Evolutionary conservation across 2,329 filamentous ascomycete genomes (phyloP).

Genomic region (Westerdykella aurantiaca): DNA sequence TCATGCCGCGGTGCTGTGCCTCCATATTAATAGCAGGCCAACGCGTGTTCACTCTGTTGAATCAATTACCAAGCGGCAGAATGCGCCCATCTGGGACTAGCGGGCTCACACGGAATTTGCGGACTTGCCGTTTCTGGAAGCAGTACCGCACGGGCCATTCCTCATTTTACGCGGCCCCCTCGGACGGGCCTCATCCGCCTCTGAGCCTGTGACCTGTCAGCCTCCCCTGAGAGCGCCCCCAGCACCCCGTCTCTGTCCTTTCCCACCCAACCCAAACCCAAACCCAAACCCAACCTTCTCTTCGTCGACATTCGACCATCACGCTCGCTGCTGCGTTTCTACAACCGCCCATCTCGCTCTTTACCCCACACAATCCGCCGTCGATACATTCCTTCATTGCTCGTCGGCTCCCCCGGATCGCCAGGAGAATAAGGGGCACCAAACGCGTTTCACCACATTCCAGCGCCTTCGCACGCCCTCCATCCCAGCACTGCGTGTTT

Average conservation of each 20-base stretch:
- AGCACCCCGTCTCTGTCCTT: conserved; percentile 15
- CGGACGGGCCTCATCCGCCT: too few relatives aligned
- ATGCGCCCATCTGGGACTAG: not conserved
- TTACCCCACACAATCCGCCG: conserved; percentile 2
- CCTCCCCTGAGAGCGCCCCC: conserved; percentile 6
- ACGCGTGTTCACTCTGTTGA: not conserved
- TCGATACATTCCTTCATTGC: conserved; percentile 21
- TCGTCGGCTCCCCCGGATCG: conserved; percentile 7
- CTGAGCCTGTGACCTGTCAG: not conserved
- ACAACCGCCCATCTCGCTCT: not conserved
- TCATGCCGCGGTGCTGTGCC: too few relatives aligned
- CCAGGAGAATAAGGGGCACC: conserved; percentile 23
- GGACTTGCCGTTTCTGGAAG: not conserved
- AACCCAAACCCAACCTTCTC: conserved; percentile 20
- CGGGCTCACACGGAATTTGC: not conserved
- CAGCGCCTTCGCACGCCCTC: conserved; percentile 14
- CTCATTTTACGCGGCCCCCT: too few relatives aligned
- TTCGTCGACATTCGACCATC: conserved; percentile 9
- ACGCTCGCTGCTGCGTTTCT: conserved; percentile 19
- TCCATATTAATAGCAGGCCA: too few relatives aligned
- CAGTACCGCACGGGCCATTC: not conserved
- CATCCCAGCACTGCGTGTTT: conserved; percentile 36
- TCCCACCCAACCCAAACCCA: too few relatives aligned
- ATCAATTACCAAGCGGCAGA: not conserved
- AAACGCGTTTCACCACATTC: conserved; percentile 32